phyloP scores from a whole-genome alignment of 768 basidiomycete genomes.

The Sarcomyxa edulis region DNA sequence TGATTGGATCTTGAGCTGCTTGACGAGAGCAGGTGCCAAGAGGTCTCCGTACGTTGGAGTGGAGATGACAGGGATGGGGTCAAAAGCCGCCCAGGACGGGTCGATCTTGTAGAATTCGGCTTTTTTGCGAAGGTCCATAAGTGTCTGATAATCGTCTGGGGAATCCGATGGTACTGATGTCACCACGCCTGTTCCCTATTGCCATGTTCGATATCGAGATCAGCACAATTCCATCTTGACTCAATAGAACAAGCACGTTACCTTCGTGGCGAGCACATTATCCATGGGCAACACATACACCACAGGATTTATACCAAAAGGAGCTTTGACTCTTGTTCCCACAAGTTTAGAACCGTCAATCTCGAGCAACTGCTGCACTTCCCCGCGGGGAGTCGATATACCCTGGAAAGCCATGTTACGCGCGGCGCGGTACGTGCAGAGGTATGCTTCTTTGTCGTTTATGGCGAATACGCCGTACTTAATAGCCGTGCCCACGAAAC shows the following conservation, averaged over 20 bases:
- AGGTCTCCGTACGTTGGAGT: slow-evolving; percentile 93
- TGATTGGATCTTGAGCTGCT: slow-evolving; percentile 90
- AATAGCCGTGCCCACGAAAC: slow-evolving; percentile 87
- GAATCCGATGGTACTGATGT: slow-evolving; percentile 98
- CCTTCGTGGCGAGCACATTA: slow-evolving; percentile 92
- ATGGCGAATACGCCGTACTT: slow-evolving; percentile 92
- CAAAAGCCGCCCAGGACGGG: slow-evolving; percentile 77
- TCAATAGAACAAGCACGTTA: too few relatives aligned
- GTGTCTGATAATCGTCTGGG: slow-evolving; percentile 90
- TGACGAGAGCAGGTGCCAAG: slow-evolving; percentile 77
- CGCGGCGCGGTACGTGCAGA: slow-evolving; percentile 85
- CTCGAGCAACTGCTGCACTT: slow-evolving; percentile 68
- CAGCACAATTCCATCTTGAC: too few relatives aligned
- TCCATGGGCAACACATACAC: slow-evolving; percentile 99
- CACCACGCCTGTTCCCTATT: slow-evolving; percentile 92
- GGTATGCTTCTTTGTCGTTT: slow-evolving; percentile 81
- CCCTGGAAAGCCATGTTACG: slow-evolving; percentile 99
- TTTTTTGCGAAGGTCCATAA: slow-evolving; percentile 92
- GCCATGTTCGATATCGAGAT: too few relatives aligned
- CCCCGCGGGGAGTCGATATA: slow-evolving; percentile 64
- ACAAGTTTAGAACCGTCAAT: slow-evolving; percentile 76
- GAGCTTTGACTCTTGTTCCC: slow-evolving; percentile 88
- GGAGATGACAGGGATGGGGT: slow-evolving; percentile 82
- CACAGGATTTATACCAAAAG: slow-evolving; percentile 74
- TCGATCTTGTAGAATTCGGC: slow-evolving; percentile 95